Conservation (phyloP, 106 monocot genomes). For the Allium fistulosum region DNA sequence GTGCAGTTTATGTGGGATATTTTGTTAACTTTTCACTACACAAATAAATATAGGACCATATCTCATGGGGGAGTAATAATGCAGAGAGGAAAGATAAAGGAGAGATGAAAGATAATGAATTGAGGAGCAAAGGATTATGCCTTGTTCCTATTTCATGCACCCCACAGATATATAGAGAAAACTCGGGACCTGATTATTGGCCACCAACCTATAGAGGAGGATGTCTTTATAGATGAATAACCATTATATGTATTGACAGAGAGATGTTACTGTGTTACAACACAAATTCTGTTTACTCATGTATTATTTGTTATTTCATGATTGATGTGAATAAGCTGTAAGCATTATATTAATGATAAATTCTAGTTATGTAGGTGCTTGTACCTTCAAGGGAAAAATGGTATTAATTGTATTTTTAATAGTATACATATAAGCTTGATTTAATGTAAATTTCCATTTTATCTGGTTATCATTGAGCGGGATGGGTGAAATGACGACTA, state of each 20-base stretch:
- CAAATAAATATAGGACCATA: neutral
- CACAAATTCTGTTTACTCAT: no score
- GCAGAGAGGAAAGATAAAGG: conserved; percentile 48
- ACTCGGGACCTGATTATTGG: conserved; percentile 64
- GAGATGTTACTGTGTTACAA: neutral
- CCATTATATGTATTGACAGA: neutral
- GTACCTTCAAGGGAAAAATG: conserved; percentile 20
- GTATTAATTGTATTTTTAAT: conserved; percentile 3
- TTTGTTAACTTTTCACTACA: neutral
- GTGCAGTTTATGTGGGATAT: no score
- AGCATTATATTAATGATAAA: conserved; percentile 39
- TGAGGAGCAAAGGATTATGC: conserved; percentile 74
- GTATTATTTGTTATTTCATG: no score
- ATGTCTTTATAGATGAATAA: conserved; percentile 51
- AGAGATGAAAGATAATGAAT: conserved; percentile 30
- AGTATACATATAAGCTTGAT: conserved; percentile 48
- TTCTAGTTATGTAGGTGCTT: conserved; percentile 72
- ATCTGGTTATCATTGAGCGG: conserved; percentile 41
- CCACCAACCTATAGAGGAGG: conserved; percentile 76
- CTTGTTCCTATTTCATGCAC: conserved; percentile 75
- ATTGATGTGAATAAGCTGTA: neutral
- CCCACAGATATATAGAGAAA: conserved; percentile 56
- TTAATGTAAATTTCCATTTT: conserved; percentile 41
- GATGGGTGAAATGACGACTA: no score
- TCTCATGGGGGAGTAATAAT: conserved; percentile 36